Conservation (phyloP, 2,329 filamentous ascomycete genomes). For the Fusarium sororula region DNA sequence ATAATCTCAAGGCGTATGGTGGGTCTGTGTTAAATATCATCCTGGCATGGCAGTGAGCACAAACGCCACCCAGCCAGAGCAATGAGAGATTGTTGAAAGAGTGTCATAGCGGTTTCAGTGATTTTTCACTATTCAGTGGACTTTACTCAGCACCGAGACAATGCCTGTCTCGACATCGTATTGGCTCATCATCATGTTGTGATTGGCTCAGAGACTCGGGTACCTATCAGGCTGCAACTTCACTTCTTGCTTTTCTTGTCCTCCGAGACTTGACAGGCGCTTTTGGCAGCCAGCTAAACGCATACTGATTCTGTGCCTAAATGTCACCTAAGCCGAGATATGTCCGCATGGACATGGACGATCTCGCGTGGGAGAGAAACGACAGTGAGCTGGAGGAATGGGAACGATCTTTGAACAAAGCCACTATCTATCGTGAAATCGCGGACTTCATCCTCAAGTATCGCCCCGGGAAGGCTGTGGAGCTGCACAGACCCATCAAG, state of each 20-base stretch:
- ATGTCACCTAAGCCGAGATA: background rate
- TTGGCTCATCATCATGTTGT: background rate
- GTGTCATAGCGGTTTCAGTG: background rate
- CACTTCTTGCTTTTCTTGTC: background rate
- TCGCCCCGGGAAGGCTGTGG: background rate
- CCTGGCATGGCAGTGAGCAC: background rate
- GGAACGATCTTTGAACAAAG: background rate
- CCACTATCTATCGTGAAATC: background rate
- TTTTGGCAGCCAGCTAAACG: rapidly evolving
- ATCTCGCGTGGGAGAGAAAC: background rate
- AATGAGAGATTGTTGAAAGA: background rate
- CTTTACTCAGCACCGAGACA: background rate
- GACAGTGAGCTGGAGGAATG: background rate
- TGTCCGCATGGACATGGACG: background rate
- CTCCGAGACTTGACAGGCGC: background rate
- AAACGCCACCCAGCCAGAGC: background rate
- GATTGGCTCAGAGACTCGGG: background rate
- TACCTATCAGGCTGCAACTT: background rate
- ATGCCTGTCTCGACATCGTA: background rate
- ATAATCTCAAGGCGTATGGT: too few species aligned
- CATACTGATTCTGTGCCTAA: rapidly evolving
- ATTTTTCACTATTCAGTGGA: background rate
- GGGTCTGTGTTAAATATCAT: too few species aligned
- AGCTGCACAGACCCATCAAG: background rate
- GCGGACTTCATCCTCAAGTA: rapidly evolving